Evolutionary conservation across 371 early-diverging fungal species (phyloP).

Genomic region (Choanephora cucurbitarum): DNA sequence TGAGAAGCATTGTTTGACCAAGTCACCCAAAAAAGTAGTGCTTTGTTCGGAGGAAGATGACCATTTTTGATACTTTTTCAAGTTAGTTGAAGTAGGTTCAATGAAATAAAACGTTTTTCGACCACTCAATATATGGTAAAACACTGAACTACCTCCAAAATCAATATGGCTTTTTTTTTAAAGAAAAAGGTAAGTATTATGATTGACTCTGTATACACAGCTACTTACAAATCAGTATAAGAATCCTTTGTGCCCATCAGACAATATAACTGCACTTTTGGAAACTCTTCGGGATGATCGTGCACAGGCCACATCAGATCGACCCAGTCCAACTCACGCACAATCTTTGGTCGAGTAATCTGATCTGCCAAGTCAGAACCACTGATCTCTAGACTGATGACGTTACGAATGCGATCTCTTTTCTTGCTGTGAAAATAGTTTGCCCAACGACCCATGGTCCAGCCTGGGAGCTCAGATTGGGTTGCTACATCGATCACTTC

Average conservation of each 20-base stretch:
- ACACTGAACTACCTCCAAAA: constrained; percentile 89
- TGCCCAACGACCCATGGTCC: constrained; percentile 85
- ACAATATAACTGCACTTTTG: constrained; percentile 87
- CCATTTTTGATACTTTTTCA: constrained; percentile 88
- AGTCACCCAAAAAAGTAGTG: constrained; percentile 77
- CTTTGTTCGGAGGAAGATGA: constrained; percentile 82
- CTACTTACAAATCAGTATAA: constrained; percentile 84
- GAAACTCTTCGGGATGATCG: constrained; percentile 63
- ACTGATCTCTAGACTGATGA: constrained; percentile 87
- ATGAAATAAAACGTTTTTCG: constrained; percentile 88
- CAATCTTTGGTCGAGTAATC: constrained; percentile 75
- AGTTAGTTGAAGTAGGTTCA: constrained; percentile 78
- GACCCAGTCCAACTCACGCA: constrained; percentile 86
- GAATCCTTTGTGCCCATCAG: constrained; percentile 88
- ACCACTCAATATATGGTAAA: constrained; percentile 85
- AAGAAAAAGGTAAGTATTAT: not conserved
- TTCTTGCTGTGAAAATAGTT: constrained; percentile 68
- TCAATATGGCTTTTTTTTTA: constrained; percentile 71
- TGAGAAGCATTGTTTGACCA: constrained; percentile 68
- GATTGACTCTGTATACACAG: too few relatives aligned
- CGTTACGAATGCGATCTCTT: constrained; percentile 77
- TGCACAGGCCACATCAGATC: constrained; percentile 82
- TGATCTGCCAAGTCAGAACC: constrained; percentile 66
- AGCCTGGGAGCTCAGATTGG: constrained; percentile 73
- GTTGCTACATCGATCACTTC: constrained; percentile 84